Base-by-base conservation (phyloP, 2,329 filamentous ascomycete species). In the Aspergillus brunneoviolaceus region DNA sequence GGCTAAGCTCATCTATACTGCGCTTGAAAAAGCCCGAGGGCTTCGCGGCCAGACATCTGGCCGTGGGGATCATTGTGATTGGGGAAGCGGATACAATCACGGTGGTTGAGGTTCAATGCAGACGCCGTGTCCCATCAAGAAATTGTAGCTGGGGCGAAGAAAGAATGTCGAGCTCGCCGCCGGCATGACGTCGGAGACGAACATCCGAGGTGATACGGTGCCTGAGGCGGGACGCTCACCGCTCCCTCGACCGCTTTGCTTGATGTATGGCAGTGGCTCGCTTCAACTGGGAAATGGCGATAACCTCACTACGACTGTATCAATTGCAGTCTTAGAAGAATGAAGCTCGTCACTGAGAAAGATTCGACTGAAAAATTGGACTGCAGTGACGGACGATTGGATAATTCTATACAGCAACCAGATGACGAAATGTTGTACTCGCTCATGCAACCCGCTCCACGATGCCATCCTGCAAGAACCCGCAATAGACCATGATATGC, bases 1-100 rank as follows among this genome's bases (percentile, higher is more conserved):
- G 80, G 62, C 82, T 81, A 65, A 87, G 77, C 70, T 88, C 85
- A 50, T 86, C 83, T 57, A 86, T 71, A 61, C 83, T 87, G 54
- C 85, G 81, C 65, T 79, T 82, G 69, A 84, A 72, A 74, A 88
- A 87, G 56, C 84, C 83, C 10, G 70, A 59, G 14, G 74, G 70
- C 60, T 74, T 74, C 10, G 74, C 71, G 49, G 75, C 72, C 57
- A 79, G 64, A 55, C 76, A 75, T 55, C 72, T 68, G 31, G 72
- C 69, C 14, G 77, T 78, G 49, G 77, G 76, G 31, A 78, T 69
- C 77, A 79, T 75, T 11, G 33, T 12, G 12, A 35, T 35, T 35
- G 7, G 5, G 7, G 35, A 14, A 23, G 33, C 33, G 49, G 23
- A 51, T 31, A 49, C 54, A 48, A 47, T 49, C 39, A 49, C 19